Base-by-base conservation (phyloP, 2,329 filamentous ascomycete genomes). In the Ophiocordyceps australis region DNA sequence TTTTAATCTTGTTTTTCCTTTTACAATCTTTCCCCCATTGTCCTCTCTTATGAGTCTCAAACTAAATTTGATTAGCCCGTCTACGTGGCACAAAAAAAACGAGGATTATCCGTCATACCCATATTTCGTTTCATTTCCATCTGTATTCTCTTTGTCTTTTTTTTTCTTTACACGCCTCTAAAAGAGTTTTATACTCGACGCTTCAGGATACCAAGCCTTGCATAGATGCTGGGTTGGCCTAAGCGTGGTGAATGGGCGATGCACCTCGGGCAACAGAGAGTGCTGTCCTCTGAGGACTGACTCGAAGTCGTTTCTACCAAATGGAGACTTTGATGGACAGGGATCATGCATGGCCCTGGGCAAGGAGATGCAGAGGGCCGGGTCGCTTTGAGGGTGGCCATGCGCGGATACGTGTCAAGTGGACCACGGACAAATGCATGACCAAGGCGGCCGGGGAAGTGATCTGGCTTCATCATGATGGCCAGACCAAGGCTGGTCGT, bases 81-180 rank as follows among this genome's bases (percentile, higher is more conserved):
- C 45, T 43, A 44, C 33, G 39, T 45, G 48, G 48, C 52, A 41
- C 38, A 41, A 51, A 51, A 47, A 52, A 50, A 49, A 37, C 37
- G 31, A 16, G 35, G 45, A 36, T 45, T 37, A 38, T 26, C 39
- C 41, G 48, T 48, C 47, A 50, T 51, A 50, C 49, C 48, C 46
- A 29, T 30, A 49, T 48, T 47, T 46, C 47, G 29, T 30, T 32
- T 32, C 26, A 30, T 35, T 36, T 34, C 33, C 31, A 32, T n/a
- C n/a, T n/a, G n/a, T n/a, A n/a, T 24, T 26, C 31, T 24, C 25
- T 25, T 27, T 35, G 37, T 39, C 31, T 27, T 36, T 38, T 34
- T 36, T 33, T 30, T 26, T 28, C 36, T 38, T 36, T 34, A 26
- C 39, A 29, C 36, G 30, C 34, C 21, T 32, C 27, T 37, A 40